Evolutionary conservation across 2,329 filamentous ascomycete species (phyloP).

Genomic region (Periconia digitata): DNA sequence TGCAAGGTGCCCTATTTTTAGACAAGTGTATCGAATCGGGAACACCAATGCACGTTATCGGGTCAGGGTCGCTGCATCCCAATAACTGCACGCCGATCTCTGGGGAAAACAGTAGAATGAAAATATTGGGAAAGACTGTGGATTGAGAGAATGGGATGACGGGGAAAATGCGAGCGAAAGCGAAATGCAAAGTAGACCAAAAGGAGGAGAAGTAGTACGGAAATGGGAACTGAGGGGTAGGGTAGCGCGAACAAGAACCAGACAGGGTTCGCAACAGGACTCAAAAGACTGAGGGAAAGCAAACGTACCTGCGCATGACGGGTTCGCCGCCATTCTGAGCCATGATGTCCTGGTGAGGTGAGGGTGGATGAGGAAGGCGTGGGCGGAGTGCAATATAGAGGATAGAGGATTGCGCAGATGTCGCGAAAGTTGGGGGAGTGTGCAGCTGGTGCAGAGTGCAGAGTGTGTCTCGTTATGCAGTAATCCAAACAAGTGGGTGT

Average conservation of each 20-base stretch:
- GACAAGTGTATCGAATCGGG: conserved; percentile 37
- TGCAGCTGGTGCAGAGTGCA: not conserved
- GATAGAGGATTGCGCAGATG: not conserved
- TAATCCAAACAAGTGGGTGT: not conserved
- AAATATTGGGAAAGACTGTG: not conserved
- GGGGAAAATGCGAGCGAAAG: not conserved
- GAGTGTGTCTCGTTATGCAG: not conserved
- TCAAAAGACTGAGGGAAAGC: conserved; percentile 10
- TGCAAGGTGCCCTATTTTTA: conserved; percentile 40
- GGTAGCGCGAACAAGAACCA: not conserved
- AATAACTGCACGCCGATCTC: conserved; percentile 22
- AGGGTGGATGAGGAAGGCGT: not conserved
- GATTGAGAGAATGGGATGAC: not conserved
- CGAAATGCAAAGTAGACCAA: not conserved
- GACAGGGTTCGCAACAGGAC: not conserved
- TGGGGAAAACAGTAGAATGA: conserved; percentile 3
- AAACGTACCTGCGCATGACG: conserved; percentile 66
- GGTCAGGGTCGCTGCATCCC: conserved; percentile 26
- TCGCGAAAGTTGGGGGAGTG: not conserved
- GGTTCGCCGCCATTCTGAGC: conserved; percentile 50
- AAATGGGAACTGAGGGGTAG: conserved; percentile 1
- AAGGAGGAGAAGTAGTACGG: not conserved
- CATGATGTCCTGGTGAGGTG: conserved; percentile 25
- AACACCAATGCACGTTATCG: conserved; percentile 43
- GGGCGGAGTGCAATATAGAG: not conserved